Base-by-base conservation (phyloP, 805 yeast species). In the Lipomyces spencermartinsiae region DNA sequence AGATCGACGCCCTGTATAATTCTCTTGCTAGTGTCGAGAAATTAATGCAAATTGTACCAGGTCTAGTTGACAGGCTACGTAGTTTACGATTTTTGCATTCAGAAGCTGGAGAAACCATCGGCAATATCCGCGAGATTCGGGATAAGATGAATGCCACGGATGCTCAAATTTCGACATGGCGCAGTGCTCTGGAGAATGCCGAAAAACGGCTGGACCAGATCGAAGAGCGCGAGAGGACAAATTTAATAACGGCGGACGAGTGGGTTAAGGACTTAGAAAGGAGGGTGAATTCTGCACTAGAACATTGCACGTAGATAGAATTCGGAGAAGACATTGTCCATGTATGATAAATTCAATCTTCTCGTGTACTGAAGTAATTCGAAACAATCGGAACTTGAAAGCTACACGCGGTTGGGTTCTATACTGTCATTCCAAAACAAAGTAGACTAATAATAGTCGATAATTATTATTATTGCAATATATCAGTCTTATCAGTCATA, bases 171-270 rank as follows among this genome's bases (percentile, higher is more conserved):
- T 37, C 25, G 49, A 61, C 58, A 33, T 69, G 72, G 72, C 33
- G 19, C 10, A n/a, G 12, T 5, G 65, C 68, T 6, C 34, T 69
- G 35, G 68, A 61, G 16, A 56, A 25, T 4, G 62, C 60, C 19
- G 72, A 69, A 43, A 60, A 34, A 34, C 43, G 55, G 25, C 16
- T 69, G 29, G 64, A 49, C 25, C 65, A 59, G 31, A 22, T 69
- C n/a, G 72, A 69, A 43, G 43, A 56, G 29, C 62, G 71, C 10
- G 72, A 67, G 61, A 60, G 62, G 53, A 7, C 5, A 31, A 69
- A 69, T 49, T 39, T 69, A 43, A 39, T 51, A 19, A 25, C 63
- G 6, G 71, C 62, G 31, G 62, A 62, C 29, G 57, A 35, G 19
- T 61, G 68, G 72, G 62, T 67, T 10, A 33, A 22, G n/a, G 63